phyloP scores from a whole-genome alignment of 2,329 filamentous ascomycete species.

The Arachnomyces sp. region DNA sequence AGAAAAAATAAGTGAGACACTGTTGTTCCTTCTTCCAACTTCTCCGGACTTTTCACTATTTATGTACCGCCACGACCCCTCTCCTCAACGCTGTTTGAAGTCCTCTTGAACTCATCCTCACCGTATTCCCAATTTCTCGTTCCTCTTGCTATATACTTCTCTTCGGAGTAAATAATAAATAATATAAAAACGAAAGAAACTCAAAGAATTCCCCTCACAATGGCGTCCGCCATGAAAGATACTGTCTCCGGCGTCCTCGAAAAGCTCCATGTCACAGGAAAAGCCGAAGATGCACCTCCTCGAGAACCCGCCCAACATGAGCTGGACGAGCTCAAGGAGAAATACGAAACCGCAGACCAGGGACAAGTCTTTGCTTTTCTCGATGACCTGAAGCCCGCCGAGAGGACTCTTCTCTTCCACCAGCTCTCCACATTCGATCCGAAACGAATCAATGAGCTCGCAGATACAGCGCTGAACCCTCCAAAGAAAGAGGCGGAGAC shows the following conservation, averaged over 20 bases:
- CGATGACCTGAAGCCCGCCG: slow-evolving; percentile 63
- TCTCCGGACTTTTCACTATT: too few species aligned
- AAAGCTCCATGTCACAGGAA: slow-evolving; percentile 36
- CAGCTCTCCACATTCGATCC: slow-evolving; percentile 81
- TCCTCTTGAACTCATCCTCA: too few species aligned
- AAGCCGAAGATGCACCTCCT: slow-evolving; percentile 22
- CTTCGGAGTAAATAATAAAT: too few species aligned
- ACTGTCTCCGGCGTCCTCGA: slow-evolving; percentile 42
- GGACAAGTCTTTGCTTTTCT: slow-evolving; percentile 83
- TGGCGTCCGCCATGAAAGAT: slow-evolving; percentile 36
- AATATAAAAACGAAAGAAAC: neutral
- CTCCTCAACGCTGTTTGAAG: too few species aligned
- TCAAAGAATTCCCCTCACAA: slow-evolving; percentile 16
- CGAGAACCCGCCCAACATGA: slow-evolving; percentile 56
- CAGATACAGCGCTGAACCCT: slow-evolving; percentile 72
- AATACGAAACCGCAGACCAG: slow-evolving; percentile 68
- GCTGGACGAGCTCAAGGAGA: slow-evolving; percentile 59
- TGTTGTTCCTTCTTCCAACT: too few species aligned
- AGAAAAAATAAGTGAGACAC: too few species aligned
- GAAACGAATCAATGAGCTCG: slow-evolving; percentile 77
- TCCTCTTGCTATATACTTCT: too few species aligned
- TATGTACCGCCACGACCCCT: too few species aligned
- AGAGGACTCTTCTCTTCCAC: slow-evolving; percentile 71
- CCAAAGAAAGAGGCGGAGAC: slow-evolving; percentile 50
- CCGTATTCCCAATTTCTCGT: too few species aligned